Evolutionary conservation across 352 stramenopile species (phyloP).

Genomic region (Globisporangium middletonii): DNA sequence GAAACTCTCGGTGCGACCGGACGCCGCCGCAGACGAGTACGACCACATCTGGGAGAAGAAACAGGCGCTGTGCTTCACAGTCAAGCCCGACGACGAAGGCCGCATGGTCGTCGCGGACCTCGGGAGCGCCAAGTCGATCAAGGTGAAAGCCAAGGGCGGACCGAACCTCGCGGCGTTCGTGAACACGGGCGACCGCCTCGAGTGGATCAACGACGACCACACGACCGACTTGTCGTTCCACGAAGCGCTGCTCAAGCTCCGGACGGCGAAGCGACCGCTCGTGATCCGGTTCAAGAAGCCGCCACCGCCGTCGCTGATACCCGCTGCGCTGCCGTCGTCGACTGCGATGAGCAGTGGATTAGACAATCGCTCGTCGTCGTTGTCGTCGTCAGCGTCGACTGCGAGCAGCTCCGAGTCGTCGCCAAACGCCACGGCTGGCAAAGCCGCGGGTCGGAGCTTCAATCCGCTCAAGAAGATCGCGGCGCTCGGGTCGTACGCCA

Average conservation of each 20-base stretch:
- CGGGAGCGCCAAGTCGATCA: conserved; percentile 81
- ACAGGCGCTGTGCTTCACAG: conserved; percentile 76
- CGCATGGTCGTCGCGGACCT: conserved; percentile 79
- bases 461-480: conserved; percentile 66
- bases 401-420: conserved; percentile 15
- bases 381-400: conserved; percentile 8
- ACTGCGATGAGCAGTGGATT: conserved; percentile 14
- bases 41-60: conserved; percentile 89
- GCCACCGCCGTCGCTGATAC: conserved; percentile 19
- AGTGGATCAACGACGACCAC: conserved; percentile 83
- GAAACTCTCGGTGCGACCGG: conserved; percentile 64
- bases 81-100: conserved; percentile 54
- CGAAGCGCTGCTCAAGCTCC: conserved; percentile 77
- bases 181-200: conserved; percentile 56
- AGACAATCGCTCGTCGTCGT: conserved; percentile 1
- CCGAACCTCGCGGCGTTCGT: conserved; percentile 49
- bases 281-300: conserved; percentile 82
- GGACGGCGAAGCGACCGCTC: conserved; percentile 73
- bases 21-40: conserved; percentile 66
- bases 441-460: conserved; percentile 28
- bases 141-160: conserved; percentile 67
- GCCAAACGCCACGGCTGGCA: neutral
- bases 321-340: conserved; percentile 14
- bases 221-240: conserved; percentile 73
- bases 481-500: conserved; percentile 30